phyloP scores from a whole-genome alignment of 2,329 filamentous ascomycete species.

The Dothistroma pini region DNA sequence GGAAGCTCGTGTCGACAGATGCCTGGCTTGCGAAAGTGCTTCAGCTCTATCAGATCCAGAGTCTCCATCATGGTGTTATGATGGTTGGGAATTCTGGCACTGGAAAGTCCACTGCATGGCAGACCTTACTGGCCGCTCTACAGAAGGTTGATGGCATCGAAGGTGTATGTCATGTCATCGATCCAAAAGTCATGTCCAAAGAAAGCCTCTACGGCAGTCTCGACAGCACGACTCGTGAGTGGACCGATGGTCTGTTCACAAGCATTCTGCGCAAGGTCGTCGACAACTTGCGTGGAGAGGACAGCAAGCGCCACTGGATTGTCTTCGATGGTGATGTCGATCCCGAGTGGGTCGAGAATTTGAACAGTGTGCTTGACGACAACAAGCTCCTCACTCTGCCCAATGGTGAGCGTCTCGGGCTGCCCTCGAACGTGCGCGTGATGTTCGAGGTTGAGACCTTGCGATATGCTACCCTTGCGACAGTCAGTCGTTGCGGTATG shows the following conservation, averaged over 20 bases:
- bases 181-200: conserved; percentile 99
- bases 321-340: conserved; percentile 99
- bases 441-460: conserved; percentile 99
- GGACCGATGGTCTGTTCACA: conserved; percentile 98
- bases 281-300: conserved; percentile 95
- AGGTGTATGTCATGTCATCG: conserved; percentile 94
- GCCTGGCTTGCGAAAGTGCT: conserved; percentile 97
- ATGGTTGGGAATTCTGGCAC: conserved; percentile 99
- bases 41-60: conserved; percentile 96
- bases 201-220: conserved; percentile 94
- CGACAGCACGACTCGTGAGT: conserved; percentile 95
- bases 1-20: conserved; percentile 84
- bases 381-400: conserved; percentile 97
- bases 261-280: conserved; percentile 98
- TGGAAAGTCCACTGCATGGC: conserved; percentile 95
- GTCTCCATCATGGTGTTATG: conserved; percentile 99
- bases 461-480: conserved; percentile 95
- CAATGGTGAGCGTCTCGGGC: conserved; percentile 94
- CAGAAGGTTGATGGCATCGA: conserved; percentile 89
- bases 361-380: conserved; percentile 99
- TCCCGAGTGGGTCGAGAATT: conserved; percentile 98
- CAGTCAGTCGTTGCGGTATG: conserved; percentile 99
- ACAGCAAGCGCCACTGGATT: conserved; percentile 97
- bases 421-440: conserved; percentile 92
- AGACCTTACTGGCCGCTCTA: conserved; percentile 81